Conservation (phyloP, 345 rosid genomes). For the Gossypium ekmanianum region DNA sequence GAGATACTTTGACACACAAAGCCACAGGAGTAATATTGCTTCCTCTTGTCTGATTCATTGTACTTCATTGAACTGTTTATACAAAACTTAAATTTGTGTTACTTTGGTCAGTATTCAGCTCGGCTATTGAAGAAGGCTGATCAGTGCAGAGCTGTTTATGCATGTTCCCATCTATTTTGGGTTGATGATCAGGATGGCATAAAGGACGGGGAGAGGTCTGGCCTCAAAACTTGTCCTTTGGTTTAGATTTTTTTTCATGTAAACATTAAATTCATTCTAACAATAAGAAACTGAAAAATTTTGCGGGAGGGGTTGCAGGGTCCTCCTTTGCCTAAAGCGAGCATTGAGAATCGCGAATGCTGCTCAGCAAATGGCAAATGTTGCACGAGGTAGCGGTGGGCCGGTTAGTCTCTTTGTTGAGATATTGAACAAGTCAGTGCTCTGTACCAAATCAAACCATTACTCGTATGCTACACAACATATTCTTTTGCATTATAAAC, state of each 20-base stretch:
- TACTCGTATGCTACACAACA: not conserved
- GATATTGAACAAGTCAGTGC: slow-evolving; percentile 74
- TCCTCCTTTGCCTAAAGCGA: slow-evolving; percentile 71
- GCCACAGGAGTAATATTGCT: slow-evolving; percentile 75
- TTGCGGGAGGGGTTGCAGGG: slow-evolving; percentile 37
- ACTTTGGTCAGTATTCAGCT: slow-evolving; percentile 65
- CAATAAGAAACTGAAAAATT: slow-evolving; percentile 2
- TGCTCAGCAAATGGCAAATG: slow-evolving; percentile 83
- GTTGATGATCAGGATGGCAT: slow-evolving; percentile 58
- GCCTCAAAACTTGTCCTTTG: not conserved
- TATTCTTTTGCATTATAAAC: not conserved
- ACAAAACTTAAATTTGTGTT: slow-evolving; percentile 11
- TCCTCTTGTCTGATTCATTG: slow-evolving; percentile 12
- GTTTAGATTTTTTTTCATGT: not conserved
- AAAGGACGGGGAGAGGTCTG: slow-evolving; percentile 83
- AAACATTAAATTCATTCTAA: not conserved
- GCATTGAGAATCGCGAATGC: slow-evolving; percentile 87
- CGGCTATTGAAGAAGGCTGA: slow-evolving; percentile 90
- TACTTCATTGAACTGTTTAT: slow-evolving; percentile 4
- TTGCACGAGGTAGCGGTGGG: slow-evolving; percentile 69
- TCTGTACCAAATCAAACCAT: slow-evolving; percentile 8
- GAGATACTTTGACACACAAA: slow-evolving; percentile 88
- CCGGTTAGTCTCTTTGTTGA: slow-evolving; percentile 78
- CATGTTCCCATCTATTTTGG: slow-evolving; percentile 94
- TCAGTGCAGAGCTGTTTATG: slow-evolving; percentile 91